Evolutionary conservation across 2,329 filamentous ascomycete species (phyloP), one percentile per base, ranked within the genome.

Genomic region (Phyllosticta capitalensis): DNA sequence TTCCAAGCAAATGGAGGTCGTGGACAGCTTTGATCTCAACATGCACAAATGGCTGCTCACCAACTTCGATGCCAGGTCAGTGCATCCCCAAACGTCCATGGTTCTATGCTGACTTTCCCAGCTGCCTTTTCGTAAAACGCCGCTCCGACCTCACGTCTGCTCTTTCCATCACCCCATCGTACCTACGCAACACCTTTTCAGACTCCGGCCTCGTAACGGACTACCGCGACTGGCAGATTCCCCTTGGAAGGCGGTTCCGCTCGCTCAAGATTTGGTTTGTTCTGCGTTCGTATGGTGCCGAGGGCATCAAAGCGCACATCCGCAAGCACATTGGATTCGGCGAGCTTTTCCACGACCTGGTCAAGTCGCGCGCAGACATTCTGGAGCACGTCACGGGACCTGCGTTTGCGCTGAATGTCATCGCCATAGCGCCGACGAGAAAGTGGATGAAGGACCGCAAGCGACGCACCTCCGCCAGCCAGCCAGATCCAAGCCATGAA

Each of bases 21-120:
- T 95, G 70, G 89, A 96, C 77, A 91, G 87, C 64, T 96, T 95
- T 81, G 87, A 96, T 74, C 84, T 92, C 78, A 97, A 96, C 78
- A 88, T 96, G 83, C 92, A 96, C 80, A 97, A 97, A 78, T 96
- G 92, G 92, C 80, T 96, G 54, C 84, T 96, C 19, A 91, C 90
- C 60, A 96, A 95, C 74, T 96, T 96, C 68, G 92, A 97, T 68
- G 83, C 83, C 3, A 77, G 75, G 75, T 77, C 67, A 28, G 65
- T 56, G 14, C 10, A 48, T 19, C 22, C 20, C 24, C 28, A n/a
- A 54, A 17, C 20, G 26, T 6, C n/a, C 2, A 19, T 58, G 21
- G 6, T 45, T 19, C 54, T 58, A 17, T 26, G 12, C 30, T 58
- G 12, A 58, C 17, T 38, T 59, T 12, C 17, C 21, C 67, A 90